phyloP scores from a whole-genome alignment of 495 filamentous ascomycete genomes.

The Aspergillus homomorphus region DNA sequence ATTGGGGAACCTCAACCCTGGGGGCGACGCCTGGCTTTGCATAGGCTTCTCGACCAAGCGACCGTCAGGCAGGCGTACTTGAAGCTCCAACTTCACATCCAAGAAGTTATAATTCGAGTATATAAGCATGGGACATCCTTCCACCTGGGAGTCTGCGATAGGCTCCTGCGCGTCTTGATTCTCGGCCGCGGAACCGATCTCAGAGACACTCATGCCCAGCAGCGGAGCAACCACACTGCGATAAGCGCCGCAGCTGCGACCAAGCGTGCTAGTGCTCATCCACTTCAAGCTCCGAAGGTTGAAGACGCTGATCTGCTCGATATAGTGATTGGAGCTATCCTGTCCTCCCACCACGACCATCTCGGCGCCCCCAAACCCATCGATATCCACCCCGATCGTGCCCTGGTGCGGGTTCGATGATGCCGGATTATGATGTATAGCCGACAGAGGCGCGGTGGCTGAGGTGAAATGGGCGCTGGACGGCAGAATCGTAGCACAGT shows the following conservation, averaged over 20 bases:
- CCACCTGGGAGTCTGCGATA: constrained; percentile 39
- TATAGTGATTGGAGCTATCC: constrained; percentile 96
- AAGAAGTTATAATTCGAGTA: constrained; percentile 99
- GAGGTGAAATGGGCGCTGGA: constrained; percentile 85
- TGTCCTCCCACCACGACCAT: constrained; percentile 98
- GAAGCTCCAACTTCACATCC: constrained; percentile 92
- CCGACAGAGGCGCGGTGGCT: constrained; percentile 74
- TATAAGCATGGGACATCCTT: constrained; percentile 85
- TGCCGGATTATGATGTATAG: constrained; percentile 83
- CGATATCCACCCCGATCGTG: constrained; percentile 77
- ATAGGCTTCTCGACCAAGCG: constrained; percentile 83
- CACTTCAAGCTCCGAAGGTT: constrained; percentile 95
- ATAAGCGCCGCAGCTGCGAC: constrained; percentile 91
- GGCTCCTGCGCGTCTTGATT: constrained; percentile 37
- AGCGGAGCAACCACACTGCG: constrained; percentile 90
- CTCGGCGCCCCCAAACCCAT: constrained; percentile 89
- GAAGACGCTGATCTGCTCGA: constrained; percentile 97
- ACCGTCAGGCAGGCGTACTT: constrained; percentile 81
- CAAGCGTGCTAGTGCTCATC: constrained; percentile 80
- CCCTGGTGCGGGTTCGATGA: constrained; percentile 78
- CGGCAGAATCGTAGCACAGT: constrained; percentile 90
- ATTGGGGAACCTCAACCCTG: constrained; percentile 91
- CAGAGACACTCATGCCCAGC: constrained; percentile 61
- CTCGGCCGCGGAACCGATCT: constrained; percentile 59
- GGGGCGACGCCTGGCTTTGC: constrained; percentile 81